Evolutionary conservation across 495 filamentous ascomycete genomes (phyloP).

Genomic region (Penicillium salamii): DNA sequence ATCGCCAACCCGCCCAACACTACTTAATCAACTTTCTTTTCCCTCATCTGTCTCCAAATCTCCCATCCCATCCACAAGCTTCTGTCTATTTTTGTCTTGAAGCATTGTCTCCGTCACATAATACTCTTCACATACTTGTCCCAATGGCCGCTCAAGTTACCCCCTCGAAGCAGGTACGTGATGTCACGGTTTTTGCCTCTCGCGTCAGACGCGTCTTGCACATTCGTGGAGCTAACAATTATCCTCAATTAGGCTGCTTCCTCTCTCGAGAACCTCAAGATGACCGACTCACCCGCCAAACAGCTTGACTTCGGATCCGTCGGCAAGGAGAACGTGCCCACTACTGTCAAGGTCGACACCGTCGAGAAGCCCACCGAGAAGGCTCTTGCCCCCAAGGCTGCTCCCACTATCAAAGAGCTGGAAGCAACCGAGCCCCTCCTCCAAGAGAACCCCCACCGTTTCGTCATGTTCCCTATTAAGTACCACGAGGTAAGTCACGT

Average conservation of each 20-base stretch:
- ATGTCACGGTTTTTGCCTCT: conserved; percentile 40
- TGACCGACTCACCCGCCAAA: conserved; percentile 85
- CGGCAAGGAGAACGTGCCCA: conserved; percentile 81
- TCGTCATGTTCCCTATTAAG: conserved; percentile 98
- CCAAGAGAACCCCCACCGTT: conserved; percentile 92
- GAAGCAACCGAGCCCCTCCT: conserved; percentile 88
- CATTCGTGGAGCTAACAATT: conserved; percentile 22
- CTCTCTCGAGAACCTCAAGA: conserved; percentile 82
- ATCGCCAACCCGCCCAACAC: conserved; percentile 10
- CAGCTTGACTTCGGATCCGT: conserved; percentile 71
- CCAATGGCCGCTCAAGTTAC: conserved; percentile 71
- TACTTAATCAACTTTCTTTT: conserved; percentile 32
- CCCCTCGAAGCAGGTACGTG: conserved; percentile 81
- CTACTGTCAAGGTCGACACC: conserved; percentile 51
- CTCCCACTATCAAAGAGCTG: conserved; percentile 61
- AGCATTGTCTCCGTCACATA: conserved; percentile 11
- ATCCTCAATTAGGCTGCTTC: conserved; percentile 64
- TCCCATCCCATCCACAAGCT: conserved; percentile 16
- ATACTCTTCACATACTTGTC: conserved; percentile 23
- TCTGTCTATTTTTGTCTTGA: conserved; percentile 21
- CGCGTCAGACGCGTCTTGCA: conserved; percentile 33
- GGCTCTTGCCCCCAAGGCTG: conserved; percentile 45
- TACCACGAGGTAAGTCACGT: conserved; percentile 90
- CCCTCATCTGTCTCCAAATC: conserved; percentile 23
- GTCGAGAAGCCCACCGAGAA: conserved; percentile 52